Conservation (phyloP, 225 moss, liverwort and hornwort species). For the Marchantia polymorpha region DNA sequence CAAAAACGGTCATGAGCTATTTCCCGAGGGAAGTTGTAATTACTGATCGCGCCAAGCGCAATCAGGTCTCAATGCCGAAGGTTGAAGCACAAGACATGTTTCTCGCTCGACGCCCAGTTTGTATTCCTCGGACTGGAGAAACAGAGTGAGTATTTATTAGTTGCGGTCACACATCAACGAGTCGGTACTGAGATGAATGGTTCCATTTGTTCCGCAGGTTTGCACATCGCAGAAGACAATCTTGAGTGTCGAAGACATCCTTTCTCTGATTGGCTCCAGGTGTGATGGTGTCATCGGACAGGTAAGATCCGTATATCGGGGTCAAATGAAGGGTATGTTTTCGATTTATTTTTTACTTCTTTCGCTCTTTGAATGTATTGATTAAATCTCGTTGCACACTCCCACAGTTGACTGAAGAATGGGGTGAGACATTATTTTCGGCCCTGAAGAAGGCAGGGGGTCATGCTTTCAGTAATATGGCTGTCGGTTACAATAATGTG, state of each 20-base stretch:
- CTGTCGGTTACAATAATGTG: constrained; percentile 98
- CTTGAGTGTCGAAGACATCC: constrained; percentile 85
- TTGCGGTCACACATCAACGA: no score
- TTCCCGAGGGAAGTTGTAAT: no score
- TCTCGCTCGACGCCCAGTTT: background rate
- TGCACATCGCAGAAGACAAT: constrained; percentile 92
- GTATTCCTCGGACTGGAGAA: background rate
- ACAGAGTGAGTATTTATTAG: no score
- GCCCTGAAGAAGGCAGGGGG: constrained; percentile 90
- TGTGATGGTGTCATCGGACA: constrained; percentile 99
- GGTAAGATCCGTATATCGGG: constrained; percentile 30
- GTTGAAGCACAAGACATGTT: background rate
- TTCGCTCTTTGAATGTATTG: background rate
- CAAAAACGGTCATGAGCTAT: no score
- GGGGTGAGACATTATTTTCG: constrained; percentile 89
- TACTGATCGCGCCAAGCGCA: background rate
- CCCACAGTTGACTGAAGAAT: constrained; percentile 88
- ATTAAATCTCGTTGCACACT: background rate
- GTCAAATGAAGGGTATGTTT: background rate
- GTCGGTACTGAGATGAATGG: background rate
- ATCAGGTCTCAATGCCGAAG: background rate
- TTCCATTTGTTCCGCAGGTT: constrained; percentile 46
- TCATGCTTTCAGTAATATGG: constrained; percentile 92
- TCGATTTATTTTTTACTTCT: background rate
- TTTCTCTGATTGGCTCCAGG: constrained; percentile 68